Evolutionary conservation across 179 eudicot genomes (phyloP), one percentile per base, ranked within the genome.

Genomic region (Pouteria campechiana): DNA sequence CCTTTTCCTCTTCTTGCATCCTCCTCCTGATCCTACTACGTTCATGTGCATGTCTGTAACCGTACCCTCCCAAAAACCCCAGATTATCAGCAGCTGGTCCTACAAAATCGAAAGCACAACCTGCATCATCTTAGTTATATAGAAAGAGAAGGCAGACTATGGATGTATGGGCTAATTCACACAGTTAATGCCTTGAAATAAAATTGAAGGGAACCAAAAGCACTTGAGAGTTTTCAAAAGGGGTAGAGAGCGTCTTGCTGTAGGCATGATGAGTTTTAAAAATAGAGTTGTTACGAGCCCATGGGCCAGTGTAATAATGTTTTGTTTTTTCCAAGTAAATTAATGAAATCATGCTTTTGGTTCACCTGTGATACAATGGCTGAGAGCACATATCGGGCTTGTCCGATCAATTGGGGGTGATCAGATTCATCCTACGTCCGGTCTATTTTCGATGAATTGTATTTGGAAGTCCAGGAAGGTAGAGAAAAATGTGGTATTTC

Each of bases 1-100:
- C 46, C 74, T 72, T 50, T 63, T 63, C 62, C 79, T 75, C 44
- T 72, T 68, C 69, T 62, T 70, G 63, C 79, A 60, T 3, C 74
- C 72, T n/a, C 53, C 58, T 33, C n/a, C n/a, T 63, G 17, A 46
- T 80, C 92, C 52, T 70, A 46, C 24, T 50, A 46, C 30, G 73
- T 64, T n/a, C 63, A 63, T 71, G 8, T 25, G 49, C 0, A 3
- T 19, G 65, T 22, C 22, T 41, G 30, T 52, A 68, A 59, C 35
- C 15, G 21, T n/a, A 4, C 25, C 6, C 7, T 10, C 7, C 4
- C 7, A 11, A 17, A 8, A 10, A 2, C 3, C 15, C 24, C 9
- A 28, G 23, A 40, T 27, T 31, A 19, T 3, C 25, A 33, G 45
- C 9, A 30, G 32, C n/a, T n/a, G n/a, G n/a, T n/a, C n/a, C n/a